These are phyloP conservation scores for Yamadazyma sp. DNA, from an alignment of 805 yeast genomes.

Conservation along the genomic window DNA sequence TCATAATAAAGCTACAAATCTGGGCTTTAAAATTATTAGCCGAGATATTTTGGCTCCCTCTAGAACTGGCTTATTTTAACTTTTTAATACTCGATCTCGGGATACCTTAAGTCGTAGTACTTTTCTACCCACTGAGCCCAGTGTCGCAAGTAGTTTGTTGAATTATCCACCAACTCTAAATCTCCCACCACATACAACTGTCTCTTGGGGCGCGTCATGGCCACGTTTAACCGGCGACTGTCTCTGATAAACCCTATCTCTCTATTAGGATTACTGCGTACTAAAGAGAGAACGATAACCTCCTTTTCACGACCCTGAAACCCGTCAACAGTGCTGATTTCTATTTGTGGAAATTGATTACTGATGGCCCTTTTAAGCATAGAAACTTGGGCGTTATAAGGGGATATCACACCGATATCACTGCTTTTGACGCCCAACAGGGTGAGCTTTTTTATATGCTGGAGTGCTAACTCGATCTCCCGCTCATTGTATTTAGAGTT, in stretches of 20 bases:
- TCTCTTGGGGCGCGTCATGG: slow-evolving; percentile 85
- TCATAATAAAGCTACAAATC: slow-evolving; percentile 2
- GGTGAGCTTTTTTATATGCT: slow-evolving; percentile 55
- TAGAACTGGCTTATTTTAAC: not conserved
- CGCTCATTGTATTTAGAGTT: slow-evolving; percentile 72
- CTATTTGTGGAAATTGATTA: slow-evolving; percentile 42
- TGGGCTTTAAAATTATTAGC: too few species aligned
- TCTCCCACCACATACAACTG: slow-evolving; percentile 88
- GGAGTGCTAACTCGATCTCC: slow-evolving; percentile 63
- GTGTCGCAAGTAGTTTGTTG: slow-evolving; percentile 49
- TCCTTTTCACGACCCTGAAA: slow-evolving; percentile 97
- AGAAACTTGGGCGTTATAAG: slow-evolving; percentile 85
- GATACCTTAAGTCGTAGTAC: slow-evolving; percentile 65
- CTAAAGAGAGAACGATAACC: slow-evolving; percentile 74
- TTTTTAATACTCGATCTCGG: slow-evolving; percentile 27
- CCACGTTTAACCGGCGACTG: slow-evolving; percentile 81
- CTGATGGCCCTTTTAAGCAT: slow-evolving; percentile 49
- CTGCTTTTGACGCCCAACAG: slow-evolving; percentile 51
- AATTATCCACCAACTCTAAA: slow-evolving; percentile 58
- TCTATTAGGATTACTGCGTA: slow-evolving; percentile 68
- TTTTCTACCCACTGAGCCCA: slow-evolving; percentile 77
- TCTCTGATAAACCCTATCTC: slow-evolving; percentile 85
- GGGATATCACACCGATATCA: slow-evolving; percentile 83
- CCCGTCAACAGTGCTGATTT: slow-evolving; percentile 90
- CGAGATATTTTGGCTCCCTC: too few species aligned